These are phyloP conservation scores for Cicer yamashitae DNA, from an alignment of 306 rosid species.

Conservation along the genomic window DNA sequence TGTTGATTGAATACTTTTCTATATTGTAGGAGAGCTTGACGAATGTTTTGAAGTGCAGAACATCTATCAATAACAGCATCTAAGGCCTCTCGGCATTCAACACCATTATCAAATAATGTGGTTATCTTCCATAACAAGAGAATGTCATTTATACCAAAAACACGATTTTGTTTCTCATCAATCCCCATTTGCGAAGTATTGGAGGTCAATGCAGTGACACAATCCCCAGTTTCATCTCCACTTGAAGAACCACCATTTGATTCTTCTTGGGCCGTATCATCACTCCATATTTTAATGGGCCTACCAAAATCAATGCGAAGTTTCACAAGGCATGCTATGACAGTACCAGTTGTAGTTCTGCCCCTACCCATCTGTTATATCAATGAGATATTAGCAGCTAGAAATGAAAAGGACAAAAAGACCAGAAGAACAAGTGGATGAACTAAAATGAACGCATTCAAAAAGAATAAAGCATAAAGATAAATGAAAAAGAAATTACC, in stretches of 20 bases:
- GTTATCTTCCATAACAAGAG: constrained; percentile 90
- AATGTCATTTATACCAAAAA: constrained; percentile 90
- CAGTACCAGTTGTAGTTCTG: constrained; percentile 94
- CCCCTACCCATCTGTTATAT: constrained; percentile 86
- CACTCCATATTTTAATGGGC: constrained; percentile 72
- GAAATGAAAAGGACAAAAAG: constrained; percentile 31
- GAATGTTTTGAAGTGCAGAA: constrained; percentile 89
- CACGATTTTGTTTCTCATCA: constrained; percentile 60
- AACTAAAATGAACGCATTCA: constrained; percentile 10
- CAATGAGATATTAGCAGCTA: constrained; percentile 31
- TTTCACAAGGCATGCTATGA: constrained; percentile 89
- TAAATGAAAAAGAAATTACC: constrained; percentile 56
- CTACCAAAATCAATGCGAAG: constrained; percentile 84
- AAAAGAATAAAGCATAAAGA: constrained; percentile 32
- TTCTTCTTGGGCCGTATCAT: constrained; percentile 59
- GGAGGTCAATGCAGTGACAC: constrained; percentile 46
- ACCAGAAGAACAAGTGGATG: neutral
- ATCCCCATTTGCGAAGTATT: constrained; percentile 46
- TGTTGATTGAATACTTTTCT: constrained; percentile 87
- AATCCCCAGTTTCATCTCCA: constrained; percentile 71
- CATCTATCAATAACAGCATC: constrained; percentile 94
- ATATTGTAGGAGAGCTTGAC: constrained; percentile 83
- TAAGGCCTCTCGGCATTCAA: constrained; percentile 86
- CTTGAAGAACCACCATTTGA: constrained; percentile 68
- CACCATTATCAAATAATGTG: constrained; percentile 83